phyloP scores from a whole-genome alignment of 176 grass and related monocot genomes.

The Paspalum vaginatum region DNA sequence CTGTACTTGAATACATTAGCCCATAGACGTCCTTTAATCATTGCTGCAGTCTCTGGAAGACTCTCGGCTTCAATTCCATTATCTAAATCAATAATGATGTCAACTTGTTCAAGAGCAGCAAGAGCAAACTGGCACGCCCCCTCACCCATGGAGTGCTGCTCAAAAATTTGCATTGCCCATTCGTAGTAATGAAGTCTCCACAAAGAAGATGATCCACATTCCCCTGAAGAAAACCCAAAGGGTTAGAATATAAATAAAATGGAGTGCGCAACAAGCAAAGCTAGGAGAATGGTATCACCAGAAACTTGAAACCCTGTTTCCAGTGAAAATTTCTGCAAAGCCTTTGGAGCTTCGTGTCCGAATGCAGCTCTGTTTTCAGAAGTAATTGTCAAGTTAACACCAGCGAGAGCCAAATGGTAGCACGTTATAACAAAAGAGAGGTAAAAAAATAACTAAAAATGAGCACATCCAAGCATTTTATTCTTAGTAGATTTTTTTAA shows the following conservation, averaged over 20 bases:
- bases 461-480: conserved; percentile 6
- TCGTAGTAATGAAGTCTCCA: conserved; percentile 96
- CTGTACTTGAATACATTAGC: conserved; percentile 86
- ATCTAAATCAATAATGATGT: conserved; percentile 45
- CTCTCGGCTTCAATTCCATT: conserved; percentile 51
- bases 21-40: conserved; percentile 81
- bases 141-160: conserved; percentile 77
- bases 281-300: conserved; percentile 55
- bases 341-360: conserved; percentile 62
- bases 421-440: conserved; percentile 26
- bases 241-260: conserved; percentile 28
- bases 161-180: conserved; percentile 89
- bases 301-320: conserved; percentile 83
- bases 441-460: not conserved
- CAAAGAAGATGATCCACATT: conserved; percentile 57
- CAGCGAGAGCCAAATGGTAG: conserved; percentile 5
- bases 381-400: conserved; percentile 31
- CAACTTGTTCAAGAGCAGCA: conserved; percentile 92
- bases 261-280: conserved; percentile 19
- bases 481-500: not conserved
- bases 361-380: conserved; percentile 76
- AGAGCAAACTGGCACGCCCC: conserved; percentile 91
- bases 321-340: conserved; percentile 62
- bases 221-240: conserved; percentile 44
- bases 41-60: conserved; percentile 58